phyloP scores from a whole-genome alignment of 768 basidiomycete genomes.

The Psilocybe tampanensis region DNA sequence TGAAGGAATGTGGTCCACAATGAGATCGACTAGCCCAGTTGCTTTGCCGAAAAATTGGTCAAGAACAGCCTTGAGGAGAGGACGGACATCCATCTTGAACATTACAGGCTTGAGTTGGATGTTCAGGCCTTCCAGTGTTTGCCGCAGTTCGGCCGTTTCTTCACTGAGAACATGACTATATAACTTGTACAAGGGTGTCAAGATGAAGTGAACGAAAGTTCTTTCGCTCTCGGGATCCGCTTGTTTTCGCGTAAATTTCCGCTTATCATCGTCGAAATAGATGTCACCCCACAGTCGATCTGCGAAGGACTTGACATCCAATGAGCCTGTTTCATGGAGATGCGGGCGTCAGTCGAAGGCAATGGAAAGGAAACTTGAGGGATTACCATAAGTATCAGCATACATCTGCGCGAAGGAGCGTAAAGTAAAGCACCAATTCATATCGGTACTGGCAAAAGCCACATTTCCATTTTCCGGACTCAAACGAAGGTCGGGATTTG shows the following conservation, averaged over 20 bases:
- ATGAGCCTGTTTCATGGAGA: constrained; percentile 47
- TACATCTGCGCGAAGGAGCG: constrained; percentile 96
- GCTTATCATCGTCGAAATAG: constrained; percentile 82
- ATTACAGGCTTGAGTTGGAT: constrained; percentile 90
- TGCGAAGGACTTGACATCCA: constrained; percentile 87
- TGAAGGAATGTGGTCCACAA: constrained; percentile 89
- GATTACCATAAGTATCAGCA: constrained; percentile 83
- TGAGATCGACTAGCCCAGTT: constrained; percentile 90
- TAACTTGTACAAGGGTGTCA: constrained; percentile 96
- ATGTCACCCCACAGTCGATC: constrained; percentile 97
- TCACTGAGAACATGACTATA: constrained; percentile 95
- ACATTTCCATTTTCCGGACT: constrained; percentile 97
- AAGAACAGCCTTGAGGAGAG: constrained; percentile 89
- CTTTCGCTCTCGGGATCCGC: constrained; percentile 78
- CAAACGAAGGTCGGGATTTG: constrained; percentile 83
- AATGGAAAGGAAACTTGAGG: not conserved
- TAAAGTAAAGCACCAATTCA: constrained; percentile 97
- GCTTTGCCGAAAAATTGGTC: constrained; percentile 96
- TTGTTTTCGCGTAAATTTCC: constrained; percentile 89
- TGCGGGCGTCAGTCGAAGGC: not conserved
- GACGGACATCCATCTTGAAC: constrained; percentile 99
- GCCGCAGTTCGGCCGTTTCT: constrained; percentile 85
- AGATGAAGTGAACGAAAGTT: constrained; percentile 93
- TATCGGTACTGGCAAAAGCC: constrained; percentile 94
- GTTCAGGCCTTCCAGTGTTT: constrained; percentile 73